Evolutionary conservation across 2,329 filamentous ascomycete species (phyloP).

Genomic region (Ophiostoma sp.): DNA sequence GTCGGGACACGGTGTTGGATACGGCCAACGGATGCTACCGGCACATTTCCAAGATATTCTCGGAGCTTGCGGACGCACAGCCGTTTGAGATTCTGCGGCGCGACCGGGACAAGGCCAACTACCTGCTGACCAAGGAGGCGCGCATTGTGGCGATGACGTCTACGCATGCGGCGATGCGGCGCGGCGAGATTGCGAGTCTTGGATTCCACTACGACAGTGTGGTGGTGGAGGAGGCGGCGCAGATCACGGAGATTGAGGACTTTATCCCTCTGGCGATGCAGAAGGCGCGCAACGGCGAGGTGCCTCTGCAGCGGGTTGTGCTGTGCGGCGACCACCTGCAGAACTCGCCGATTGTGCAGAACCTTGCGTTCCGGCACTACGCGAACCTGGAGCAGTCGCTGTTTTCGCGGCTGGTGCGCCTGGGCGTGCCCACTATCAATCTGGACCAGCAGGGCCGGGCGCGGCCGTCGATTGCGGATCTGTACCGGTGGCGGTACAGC

Average conservation of each 20-base stretch:
- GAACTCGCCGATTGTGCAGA: constrained; percentile 94
- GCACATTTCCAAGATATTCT: constrained; percentile 85
- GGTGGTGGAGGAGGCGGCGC: constrained; percentile 96
- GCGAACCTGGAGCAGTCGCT: constrained; percentile 94
- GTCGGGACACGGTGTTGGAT: constrained; percentile 65
- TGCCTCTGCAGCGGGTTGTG: constrained; percentile 79
- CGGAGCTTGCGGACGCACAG: constrained; percentile 84
- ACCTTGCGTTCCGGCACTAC: constrained; percentile 87
- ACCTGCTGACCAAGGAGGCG: constrained; percentile 91
- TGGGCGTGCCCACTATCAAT: constrained; percentile 85
- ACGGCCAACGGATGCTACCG: constrained; percentile 78
- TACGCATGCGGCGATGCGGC: constrained; percentile 91
- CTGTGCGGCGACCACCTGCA: constrained; percentile 94
- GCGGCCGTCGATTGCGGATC: constrained; percentile 74
- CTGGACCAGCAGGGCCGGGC: constrained; percentile 93
- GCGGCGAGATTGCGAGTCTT: constrained; percentile 82
- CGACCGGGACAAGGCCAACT: constrained; percentile 90
- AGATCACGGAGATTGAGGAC: constrained; percentile 95
- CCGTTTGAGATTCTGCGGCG: constrained; percentile 91
- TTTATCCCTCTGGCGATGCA: constrained; percentile 95
- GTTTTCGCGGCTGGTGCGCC: constrained; percentile 81
- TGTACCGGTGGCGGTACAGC: constrained; percentile 92
- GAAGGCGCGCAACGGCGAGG: constrained; percentile 65
- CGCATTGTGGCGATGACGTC: constrained; percentile 98
- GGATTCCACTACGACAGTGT: constrained; percentile 98